Percentiles rank a stretch among this genome's conserved stretches.
phyloP scores from a whole-genome alignment of 1,139 yeast genomes.

The Yamadazyma jaroonii region DNA sequence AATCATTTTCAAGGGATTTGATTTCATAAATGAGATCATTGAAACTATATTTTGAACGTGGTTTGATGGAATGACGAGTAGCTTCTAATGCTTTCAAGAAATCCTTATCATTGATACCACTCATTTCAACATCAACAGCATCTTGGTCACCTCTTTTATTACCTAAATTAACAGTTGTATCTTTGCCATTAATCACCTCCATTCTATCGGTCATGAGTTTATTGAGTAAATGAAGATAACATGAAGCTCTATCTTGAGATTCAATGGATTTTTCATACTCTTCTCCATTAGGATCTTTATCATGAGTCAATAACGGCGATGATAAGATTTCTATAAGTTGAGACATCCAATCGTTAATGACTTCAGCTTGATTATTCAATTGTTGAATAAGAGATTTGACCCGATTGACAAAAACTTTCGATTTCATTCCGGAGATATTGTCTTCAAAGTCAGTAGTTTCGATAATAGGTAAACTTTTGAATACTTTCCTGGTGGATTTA shows the following conservation, averaged over 20 bases:
- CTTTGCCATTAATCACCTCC: slow-evolving; percentile 27
- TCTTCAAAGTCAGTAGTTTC: slow-evolving; percentile 16
- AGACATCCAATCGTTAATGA: slow-evolving; percentile 54
- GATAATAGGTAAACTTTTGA: slow-evolving; percentile 29
- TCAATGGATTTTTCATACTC: slow-evolving; percentile 75
- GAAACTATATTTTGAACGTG: slow-evolving; percentile 27
- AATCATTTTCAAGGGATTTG: slow-evolving; percentile 25
- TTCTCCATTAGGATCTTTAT: slow-evolving; percentile 62
- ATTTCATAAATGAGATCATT: slow-evolving; percentile 28
- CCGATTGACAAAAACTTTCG: slow-evolving; percentile 18
- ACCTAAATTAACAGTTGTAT: slow-evolving; percentile 20
- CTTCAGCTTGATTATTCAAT: slow-evolving; percentile 56
- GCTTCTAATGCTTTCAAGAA: slow-evolving; percentile 30
- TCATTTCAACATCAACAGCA: slow-evolving; percentile 24
- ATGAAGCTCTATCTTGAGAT: slow-evolving; percentile 69
- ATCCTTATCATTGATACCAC: slow-evolving; percentile 24
- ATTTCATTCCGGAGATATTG: slow-evolving; percentile 20
- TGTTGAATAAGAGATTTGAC: slow-evolving; percentile 25
- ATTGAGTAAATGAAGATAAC: slow-evolving; percentile 61
- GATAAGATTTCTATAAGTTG: slow-evolving; percentile 45
- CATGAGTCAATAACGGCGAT: slow-evolving; percentile 43
- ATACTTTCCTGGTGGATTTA: slow-evolving; percentile 34
- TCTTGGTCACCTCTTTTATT: slow-evolving; percentile 24
- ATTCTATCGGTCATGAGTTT: slow-evolving; percentile 55
- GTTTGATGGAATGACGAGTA: slow-evolving; percentile 25